Conservation (phyloP, 2,329 filamentous ascomycete genomes). For the Anisogramma anomala region DNA sequence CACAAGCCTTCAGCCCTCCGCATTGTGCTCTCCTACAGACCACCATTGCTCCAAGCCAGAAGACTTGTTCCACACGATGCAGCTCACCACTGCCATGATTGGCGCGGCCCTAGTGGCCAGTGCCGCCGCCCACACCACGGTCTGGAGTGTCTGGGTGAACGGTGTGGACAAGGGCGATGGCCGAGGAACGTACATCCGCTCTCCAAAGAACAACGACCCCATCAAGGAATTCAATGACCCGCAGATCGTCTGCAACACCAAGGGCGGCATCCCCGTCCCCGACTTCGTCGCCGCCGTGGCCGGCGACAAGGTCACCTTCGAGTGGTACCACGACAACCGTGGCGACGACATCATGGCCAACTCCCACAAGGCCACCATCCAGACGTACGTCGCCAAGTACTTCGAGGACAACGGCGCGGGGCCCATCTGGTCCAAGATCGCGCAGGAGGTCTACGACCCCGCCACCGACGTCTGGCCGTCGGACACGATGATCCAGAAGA, state of each 20-base stretch:
- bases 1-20: neutral
- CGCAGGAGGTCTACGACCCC: conserved; percentile 39
- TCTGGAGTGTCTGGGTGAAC: conserved; percentile 36
- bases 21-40: neutral
- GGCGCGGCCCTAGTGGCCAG: conserved; percentile 26
- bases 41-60: neutral
- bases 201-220: conserved; percentile 30
- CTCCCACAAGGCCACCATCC: conserved; percentile 39
- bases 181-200: conserved; percentile 29
- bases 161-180: conserved; percentile 31
- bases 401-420: conserved; percentile 42
- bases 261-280: conserved; percentile 25
- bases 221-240: conserved; percentile 32
- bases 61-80: conserved; percentile 19
- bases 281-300: conserved; percentile 27
- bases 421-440: conserved; percentile 49
- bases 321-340: conserved; percentile 32
- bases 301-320: conserved; percentile 26
- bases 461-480: conserved; percentile 39
- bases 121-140: conserved; percentile 32
- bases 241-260: conserved; percentile 36
- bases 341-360: conserved; percentile 24
- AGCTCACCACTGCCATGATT: conserved; percentile 21
- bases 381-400: conserved; percentile 53
- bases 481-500: conserved; percentile 34